Evolutionary conservation across 225 moss, liverwort and hornwort species (phyloP).

Genomic region (Ulota crispa): DNA sequence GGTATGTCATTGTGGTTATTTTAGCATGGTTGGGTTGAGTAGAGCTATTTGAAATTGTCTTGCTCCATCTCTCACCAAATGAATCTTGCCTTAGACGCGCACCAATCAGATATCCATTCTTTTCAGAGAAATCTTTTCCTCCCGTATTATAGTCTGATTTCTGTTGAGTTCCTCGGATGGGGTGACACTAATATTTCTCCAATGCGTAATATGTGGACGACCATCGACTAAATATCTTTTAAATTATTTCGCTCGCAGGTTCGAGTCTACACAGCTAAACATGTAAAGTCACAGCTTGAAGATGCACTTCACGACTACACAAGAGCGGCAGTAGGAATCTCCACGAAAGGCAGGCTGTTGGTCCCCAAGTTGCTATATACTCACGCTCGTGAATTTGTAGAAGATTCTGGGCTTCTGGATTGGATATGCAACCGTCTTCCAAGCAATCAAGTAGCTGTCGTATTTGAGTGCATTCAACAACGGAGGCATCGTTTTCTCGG

Average conservation of each 20-base stretch:
- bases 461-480: conserved; percentile 79
- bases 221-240: conserved; percentile 12
- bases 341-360: conserved; percentile 66
- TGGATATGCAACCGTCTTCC: conserved; percentile 86
- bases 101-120: conserved; percentile 7
- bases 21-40: conserved; percentile 7
- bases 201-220: not conserved
- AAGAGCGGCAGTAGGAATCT: conserved; percentile 71
- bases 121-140: not conserved
- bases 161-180: conserved; percentile 10
- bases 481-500: conserved; percentile 63
- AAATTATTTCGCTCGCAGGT: conserved; percentile 48
- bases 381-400: conserved; percentile 73
- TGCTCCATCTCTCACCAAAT: not conserved
- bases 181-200: not conserved
- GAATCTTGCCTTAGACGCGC: not conserved
- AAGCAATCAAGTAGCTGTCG: conserved; percentile 61
- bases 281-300: conserved; percentile 65
- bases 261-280: conserved; percentile 62
- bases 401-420: conserved; percentile 60
- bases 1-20: conserved; percentile 46
- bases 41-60: not conserved
- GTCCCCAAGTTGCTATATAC: conserved; percentile 78
- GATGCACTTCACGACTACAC: conserved; percentile 70
- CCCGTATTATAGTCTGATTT: not conserved